Evolutionary conservation across 169 alveolate species (phyloP), one percentile per base, ranked within the genome.

Genomic region (Cryptosporidium tyzzeri): DNA sequence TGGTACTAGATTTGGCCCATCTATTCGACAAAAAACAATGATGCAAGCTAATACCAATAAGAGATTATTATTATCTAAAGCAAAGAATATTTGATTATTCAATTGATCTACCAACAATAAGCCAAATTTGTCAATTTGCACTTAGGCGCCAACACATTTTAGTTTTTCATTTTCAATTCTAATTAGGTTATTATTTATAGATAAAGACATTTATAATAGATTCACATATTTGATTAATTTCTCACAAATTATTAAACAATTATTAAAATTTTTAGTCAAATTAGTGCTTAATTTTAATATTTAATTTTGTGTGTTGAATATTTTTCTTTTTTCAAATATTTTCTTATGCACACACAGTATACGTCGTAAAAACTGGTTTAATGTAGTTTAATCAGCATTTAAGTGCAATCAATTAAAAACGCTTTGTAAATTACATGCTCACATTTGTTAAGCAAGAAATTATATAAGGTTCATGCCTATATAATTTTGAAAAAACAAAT

Each of bases 1-100:
- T 33, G 89, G 89, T 4, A 80, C 89, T 9, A 80, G 89, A 65
- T 80, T 80, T n/a, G 89, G 89, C 3, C 89, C 89, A 4, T 80
- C 89, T 26, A 62, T 65, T 14, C 62, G 55, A 16, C 71, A 67
- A 44, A 80, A 16, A 65, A 29, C 58, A 14, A 65, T 59, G 68
- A 70, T 33, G 71, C 53, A 65, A 33, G 51, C 12, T 21, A 23
- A 45, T 3, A 10, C 71, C n/a, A 65, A 35, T 29, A 55, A 55
- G 26, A 65, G 26, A 33, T 21, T 21, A 9, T 2, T 65, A 26
- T 33, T 29, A 65, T 33, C 71, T 14, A 65, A 35, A 65, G 50
- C 48, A 65, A 31, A 65, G 29, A 65, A 65, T 7, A 65, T 1
- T 65, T 14, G 71, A 31, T 33, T 10, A 55, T 3, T 55, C 21